These are phyloP conservation scores for Astragalus glycyphyllos DNA, from an alignment of 306 rosid species.

Conservation along the genomic window DNA sequence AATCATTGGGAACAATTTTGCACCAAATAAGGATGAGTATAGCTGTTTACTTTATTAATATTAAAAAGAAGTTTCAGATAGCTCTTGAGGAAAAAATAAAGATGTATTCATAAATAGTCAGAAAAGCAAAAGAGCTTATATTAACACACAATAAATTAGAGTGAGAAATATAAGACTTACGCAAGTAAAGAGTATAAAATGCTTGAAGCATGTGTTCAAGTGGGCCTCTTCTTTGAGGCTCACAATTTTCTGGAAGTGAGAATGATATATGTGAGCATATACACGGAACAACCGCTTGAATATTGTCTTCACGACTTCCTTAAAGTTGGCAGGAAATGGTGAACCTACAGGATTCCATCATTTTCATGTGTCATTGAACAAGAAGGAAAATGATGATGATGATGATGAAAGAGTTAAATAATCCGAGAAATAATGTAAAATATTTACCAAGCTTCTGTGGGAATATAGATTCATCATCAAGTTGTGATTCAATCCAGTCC, in stretches of 20 bases:
- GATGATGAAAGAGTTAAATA: conserved; percentile 11
- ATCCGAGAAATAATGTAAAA: conserved; percentile 18
- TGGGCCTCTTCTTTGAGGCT: conserved; percentile 99
- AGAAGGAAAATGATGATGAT: conserved; percentile 15
- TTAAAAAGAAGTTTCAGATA: conserved; percentile 10
- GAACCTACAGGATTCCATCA: conserved; percentile 65
- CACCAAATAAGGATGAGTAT: conserved; percentile 23
- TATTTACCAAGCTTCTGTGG: conserved; percentile 94
- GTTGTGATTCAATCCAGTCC: conserved; percentile 99
- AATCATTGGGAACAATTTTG: conserved; percentile 20
- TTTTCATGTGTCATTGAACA: conserved; percentile 15
- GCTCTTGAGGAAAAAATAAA: background rate
- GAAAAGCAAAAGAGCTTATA: conserved; percentile 7
- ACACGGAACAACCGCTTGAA: conserved; percentile 96
- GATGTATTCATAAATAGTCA: background rate
- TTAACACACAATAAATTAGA: background rate
- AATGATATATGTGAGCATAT: conserved; percentile 97
- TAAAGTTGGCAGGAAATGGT: conserved; percentile 90
- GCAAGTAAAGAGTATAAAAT: conserved; percentile 96
- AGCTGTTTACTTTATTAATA: background rate
- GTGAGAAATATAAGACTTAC: conserved; percentile 57
- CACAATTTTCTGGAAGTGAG: conserved; percentile 99
- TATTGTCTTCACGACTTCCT: conserved; percentile 98
- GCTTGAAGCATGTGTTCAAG: conserved; percentile 99
- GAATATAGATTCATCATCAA: conserved; percentile 97